Percentiles rank a stretch among this genome's conserved stretches.
Conservation (phyloP, 2,329 filamentous ascomycete genomes). For the Epichloe uncinata region DNA sequence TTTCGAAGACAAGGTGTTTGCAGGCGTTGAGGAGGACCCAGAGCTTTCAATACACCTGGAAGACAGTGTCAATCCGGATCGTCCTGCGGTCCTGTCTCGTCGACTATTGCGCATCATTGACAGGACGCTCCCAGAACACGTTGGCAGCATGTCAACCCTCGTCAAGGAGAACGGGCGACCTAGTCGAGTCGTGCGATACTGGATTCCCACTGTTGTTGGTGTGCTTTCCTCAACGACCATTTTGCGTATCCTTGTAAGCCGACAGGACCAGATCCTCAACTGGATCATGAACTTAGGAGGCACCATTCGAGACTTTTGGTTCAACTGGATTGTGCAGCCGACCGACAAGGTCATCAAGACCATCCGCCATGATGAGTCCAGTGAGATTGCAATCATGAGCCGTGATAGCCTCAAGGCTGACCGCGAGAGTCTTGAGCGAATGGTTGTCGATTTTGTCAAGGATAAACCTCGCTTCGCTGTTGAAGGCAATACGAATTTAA, state of each 20-base stretch:
- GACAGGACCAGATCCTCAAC: conserved; percentile 59
- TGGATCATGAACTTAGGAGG: conserved; percentile 71
- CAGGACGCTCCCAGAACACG: conserved; percentile 54
- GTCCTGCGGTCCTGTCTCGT: conserved; percentile 48
- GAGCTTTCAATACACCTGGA: conserved; percentile 41
- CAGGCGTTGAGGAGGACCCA: conserved; percentile 46
- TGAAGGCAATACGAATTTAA: conserved; percentile 34
- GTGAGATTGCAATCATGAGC: conserved; percentile 94
- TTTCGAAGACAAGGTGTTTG: conserved; percentile 53
- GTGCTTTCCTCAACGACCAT: conserved; percentile 77
- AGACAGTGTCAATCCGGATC: conserved; percentile 29
- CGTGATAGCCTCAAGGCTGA: conserved; percentile 83
- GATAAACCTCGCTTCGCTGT: conserved; percentile 58
- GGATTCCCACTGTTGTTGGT: conserved; percentile 61
- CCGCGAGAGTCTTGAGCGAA: conserved; percentile 81
- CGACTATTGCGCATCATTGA: conserved; percentile 58
- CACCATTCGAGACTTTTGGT: conserved; percentile 81
- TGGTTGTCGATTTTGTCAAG: conserved; percentile 92
- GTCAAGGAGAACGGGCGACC: conserved; percentile 61
- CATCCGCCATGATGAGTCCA: conserved; percentile 82
- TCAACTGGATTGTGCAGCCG: conserved; percentile 90
- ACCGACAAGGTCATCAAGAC: conserved; percentile 73
- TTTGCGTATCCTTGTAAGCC: conserved; percentile 63
- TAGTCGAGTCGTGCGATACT: conserved; percentile 65
- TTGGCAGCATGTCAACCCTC: conserved; percentile 38